A percentile compares a stretch with the other conserved stretches of the same genome.
Evolutionary conservation across 2,329 filamentous ascomycete species (phyloP).

Genomic region (Neopestalotiopsis sp.): DNA sequence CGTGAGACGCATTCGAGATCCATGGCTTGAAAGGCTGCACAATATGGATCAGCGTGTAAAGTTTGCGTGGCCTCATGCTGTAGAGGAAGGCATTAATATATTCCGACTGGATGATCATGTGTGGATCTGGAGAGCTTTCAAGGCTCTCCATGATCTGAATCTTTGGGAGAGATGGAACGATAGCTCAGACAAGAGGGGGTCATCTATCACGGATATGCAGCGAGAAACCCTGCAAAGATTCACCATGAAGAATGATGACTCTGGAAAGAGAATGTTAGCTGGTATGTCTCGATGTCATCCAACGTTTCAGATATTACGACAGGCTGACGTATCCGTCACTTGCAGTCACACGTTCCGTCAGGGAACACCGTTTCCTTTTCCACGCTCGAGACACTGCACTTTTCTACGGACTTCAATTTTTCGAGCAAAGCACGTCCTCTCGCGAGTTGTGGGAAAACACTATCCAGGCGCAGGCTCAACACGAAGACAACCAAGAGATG

Average conservation of each 20-base stretch:
- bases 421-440: neutral
- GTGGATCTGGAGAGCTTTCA: conserved; percentile 25
- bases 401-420: conserved; percentile 16
- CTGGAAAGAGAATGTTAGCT: conserved; percentile 24
- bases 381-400: conserved; percentile 26
- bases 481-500: conserved; percentile 19
- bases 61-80: conserved; percentile 22
- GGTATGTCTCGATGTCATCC: neutral
- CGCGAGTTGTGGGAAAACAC: conserved; percentile 23
- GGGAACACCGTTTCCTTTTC: conserved; percentile 25
- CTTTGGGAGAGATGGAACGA: neutral
- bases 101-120: conserved; percentile 26
- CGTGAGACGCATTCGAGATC: neutral
- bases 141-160: conserved; percentile 11
- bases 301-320: neutral
- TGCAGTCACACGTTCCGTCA: conserved; percentile 22
- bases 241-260: conserved; percentile 22
- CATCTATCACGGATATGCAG: conserved; percentile 10
- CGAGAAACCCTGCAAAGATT: conserved; percentile 19
- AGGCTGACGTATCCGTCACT: neutral
- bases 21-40: neutral
- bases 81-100: conserved; percentile 1
- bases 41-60: conserved; percentile 2
- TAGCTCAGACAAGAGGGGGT: neutral
- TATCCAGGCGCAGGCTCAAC: conserved; percentile 18